These are phyloP conservation scores for Baffinella frigidus DNA, from an alignment of 208 protist species.

Conservation along the genomic window DNA sequence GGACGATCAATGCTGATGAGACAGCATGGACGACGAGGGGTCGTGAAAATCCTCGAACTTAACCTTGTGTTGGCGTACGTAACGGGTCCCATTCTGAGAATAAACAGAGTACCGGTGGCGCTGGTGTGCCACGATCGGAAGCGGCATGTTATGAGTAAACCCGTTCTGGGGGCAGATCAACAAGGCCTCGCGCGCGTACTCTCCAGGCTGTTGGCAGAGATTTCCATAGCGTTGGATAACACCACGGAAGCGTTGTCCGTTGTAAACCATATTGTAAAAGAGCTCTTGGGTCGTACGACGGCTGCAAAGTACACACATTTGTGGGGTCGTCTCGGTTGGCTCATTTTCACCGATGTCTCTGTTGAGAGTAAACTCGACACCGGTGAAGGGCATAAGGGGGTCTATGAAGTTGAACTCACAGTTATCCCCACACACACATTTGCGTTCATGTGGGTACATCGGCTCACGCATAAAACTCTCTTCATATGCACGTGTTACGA, in stretches of 20 bases:
- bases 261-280: background rate
- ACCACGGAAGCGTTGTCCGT: background rate
- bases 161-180: background rate
- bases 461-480: constrained; percentile 20
- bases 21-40: background rate
- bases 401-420: constrained; percentile 54
- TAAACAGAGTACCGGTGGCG: background rate
- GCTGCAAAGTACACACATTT: constrained; percentile 23
- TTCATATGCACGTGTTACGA: constrained; percentile 24
- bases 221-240: constrained; percentile 1
- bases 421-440: background rate
- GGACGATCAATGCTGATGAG: background rate
- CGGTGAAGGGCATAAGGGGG: background rate
- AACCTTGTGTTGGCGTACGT: background rate
- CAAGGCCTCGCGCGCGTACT: constrained; percentile 15
- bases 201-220: background rate
- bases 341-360: background rate
- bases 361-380: background rate
- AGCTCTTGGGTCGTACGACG: background rate
- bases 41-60: background rate
- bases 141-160: background rate
- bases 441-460: background rate
- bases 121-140: background rate
- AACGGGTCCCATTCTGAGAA: background rate
- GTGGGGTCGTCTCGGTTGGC: too few relatives aligned